Conservation (phyloP, 352 stramenopile genomes). For the Pythium diclinum region DNA sequence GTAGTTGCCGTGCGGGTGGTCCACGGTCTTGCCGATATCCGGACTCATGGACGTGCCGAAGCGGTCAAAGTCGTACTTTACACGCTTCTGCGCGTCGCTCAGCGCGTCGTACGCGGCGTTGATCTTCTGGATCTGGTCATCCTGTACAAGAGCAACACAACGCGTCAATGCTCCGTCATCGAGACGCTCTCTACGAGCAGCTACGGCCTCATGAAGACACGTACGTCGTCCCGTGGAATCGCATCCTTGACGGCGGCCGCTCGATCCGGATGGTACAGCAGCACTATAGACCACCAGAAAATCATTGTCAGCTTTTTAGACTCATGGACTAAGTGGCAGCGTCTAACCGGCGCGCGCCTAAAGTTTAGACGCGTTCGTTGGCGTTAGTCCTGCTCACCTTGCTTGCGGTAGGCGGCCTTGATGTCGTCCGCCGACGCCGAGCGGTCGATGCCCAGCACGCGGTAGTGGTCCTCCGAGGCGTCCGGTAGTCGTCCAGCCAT, state of each 20-base stretch:
- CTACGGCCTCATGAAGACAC: neutral
- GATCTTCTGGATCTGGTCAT: constrained; percentile 59
- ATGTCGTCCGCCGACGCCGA: constrained; percentile 67
- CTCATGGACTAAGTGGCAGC: neutral
- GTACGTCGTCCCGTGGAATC: constrained; percentile 13
- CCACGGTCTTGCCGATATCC: constrained; percentile 27
- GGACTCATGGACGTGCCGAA: constrained; percentile 56
- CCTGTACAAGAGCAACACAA: constrained; percentile 13
- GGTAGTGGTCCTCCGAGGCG: constrained; percentile 45
- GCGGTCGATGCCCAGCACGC: constrained; percentile 58
- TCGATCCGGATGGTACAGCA: constrained; percentile 73
- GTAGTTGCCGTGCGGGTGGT: constrained; percentile 43
- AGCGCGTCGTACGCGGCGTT: constrained; percentile 75
- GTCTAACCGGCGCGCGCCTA: neutral
- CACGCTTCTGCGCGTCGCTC: constrained; percentile 41
- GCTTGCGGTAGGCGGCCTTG: constrained; percentile 73
- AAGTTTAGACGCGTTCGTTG: neutral
- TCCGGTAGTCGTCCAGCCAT: constrained; percentile 9
- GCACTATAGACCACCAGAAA: constrained; percentile 30
- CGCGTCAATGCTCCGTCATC: neutral
- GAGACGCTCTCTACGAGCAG: constrained; percentile 9
- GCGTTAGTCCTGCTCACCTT: constrained; percentile 31
- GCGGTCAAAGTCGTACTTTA: constrained; percentile 71
- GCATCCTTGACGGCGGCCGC: constrained; percentile 30
- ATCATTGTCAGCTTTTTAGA: neutral